phyloP scores from a whole-genome alignment of 2,329 filamentous ascomycete species.

The Talaromyces albobiverticillius region DNA sequence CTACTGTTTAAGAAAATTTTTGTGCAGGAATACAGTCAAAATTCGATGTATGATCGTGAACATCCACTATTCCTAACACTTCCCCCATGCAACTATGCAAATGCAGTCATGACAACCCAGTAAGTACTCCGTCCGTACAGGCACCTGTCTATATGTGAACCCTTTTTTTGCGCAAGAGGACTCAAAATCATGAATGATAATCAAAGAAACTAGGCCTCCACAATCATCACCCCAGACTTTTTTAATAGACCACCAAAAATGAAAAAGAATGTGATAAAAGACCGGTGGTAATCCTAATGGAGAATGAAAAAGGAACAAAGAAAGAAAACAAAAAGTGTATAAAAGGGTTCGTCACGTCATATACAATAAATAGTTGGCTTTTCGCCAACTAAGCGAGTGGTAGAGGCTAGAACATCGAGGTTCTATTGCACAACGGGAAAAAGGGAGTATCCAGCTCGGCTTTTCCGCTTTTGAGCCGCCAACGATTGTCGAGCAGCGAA shows the following conservation, averaged over 20 bases:
- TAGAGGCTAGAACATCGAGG: neutral
- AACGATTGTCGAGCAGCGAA: conserved; percentile 22
- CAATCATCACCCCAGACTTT: neutral
- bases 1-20: neutral
- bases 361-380: neutral
- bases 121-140: conserved; percentile 13
- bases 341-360: conserved; percentile 15
- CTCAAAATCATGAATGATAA: neutral
- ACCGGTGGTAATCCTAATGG: conserved; percentile 7
- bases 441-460: conserved; percentile 44
- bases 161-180: conserved; percentile 4
- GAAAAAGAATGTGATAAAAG: neutral
- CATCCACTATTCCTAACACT: neutral
- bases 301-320: neutral
- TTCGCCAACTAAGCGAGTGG: neutral
- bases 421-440: conserved; percentile 28
- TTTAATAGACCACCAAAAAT: neutral
- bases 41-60: neutral
- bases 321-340: conserved; percentile 15
- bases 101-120: conserved; percentile 12
- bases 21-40: neutral
- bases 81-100: conserved; percentile 10
- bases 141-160: conserved; percentile 12
- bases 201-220: neutral
- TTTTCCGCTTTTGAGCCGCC: conserved; percentile 29